Conservation (phyloP, 2,329 filamentous ascomycete genomes). For the Aspergillus carbonarius region DNA sequence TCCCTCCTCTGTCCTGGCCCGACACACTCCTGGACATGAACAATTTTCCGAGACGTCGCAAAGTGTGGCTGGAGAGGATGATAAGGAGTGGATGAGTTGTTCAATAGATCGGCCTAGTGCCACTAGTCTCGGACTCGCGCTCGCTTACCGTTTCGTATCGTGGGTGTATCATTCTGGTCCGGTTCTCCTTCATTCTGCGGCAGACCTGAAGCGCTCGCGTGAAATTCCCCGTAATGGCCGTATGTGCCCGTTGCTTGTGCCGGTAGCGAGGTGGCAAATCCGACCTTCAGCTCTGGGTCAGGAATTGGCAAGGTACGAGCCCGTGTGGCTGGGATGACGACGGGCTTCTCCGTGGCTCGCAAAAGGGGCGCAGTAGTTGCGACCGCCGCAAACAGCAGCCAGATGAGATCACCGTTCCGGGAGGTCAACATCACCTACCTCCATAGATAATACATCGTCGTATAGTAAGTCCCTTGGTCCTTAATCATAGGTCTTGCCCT, state of each 20-base stretch:
- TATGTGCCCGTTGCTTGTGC: background rate
- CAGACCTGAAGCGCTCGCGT: no score
- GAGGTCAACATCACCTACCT: background rate
- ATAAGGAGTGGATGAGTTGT: conserved; percentile 6
- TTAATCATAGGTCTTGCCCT: background rate
- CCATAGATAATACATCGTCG: background rate
- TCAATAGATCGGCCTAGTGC: conserved; percentile 16
- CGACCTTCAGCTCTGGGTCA: no score
- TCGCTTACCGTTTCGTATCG: background rate
- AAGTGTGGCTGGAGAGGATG: background rate
- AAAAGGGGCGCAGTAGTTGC: background rate
- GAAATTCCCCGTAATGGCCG: no score
- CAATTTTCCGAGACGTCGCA: background rate
- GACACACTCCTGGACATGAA: background rate
- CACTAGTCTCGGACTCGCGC: background rate
- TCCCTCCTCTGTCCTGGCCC: background rate
- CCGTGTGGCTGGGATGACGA: background rate
- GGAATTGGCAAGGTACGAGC: background rate
- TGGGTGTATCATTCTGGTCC: no score
- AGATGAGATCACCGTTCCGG: background rate
- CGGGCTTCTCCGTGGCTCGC: background rate
- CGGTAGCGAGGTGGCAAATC: background rate
- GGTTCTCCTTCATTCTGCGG: no score
- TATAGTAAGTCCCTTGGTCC: no score
- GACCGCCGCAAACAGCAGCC: background rate